Percentiles rank a stretch among this genome's conserved stretches.
Evolutionary conservation across 2,329 filamentous ascomycete species (phyloP).

Genomic region (Xylariaceae sp.): DNA sequence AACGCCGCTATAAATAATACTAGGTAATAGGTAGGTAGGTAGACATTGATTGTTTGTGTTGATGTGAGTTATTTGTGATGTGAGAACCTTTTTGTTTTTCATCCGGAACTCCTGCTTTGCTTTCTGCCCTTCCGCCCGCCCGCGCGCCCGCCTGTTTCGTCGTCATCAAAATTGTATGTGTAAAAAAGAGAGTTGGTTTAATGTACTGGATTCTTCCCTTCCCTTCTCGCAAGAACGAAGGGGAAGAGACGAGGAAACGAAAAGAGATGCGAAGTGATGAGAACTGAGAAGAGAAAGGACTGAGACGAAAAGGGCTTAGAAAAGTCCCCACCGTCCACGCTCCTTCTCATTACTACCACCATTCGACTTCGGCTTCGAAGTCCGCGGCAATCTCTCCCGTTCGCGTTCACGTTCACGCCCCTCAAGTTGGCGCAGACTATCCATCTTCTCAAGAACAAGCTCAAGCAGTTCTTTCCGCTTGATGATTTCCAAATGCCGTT

Average conservation of each 20-base stretch:
- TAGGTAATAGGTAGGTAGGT: background rate
- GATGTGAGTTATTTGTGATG: background rate
- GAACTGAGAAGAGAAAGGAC: background rate
- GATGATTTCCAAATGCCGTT: conserved; percentile 85
- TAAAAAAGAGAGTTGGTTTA: background rate
- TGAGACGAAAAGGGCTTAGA: conserved; percentile 29
- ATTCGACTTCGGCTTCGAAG: conserved; percentile 17
- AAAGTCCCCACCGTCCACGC: conserved; percentile 46
- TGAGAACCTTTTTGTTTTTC: background rate
- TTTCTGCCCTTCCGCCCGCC: too few relatives aligned
- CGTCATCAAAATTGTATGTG: background rate
- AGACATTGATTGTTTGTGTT: background rate
- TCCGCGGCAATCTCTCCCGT: conserved; percentile 43
- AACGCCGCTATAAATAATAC: background rate
- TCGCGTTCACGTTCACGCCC: conserved; percentile 63
- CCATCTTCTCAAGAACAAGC: conserved; percentile 92
- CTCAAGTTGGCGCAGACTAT: conserved; percentile 79
- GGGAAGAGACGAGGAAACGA: background rate
- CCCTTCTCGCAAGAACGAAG: background rate
- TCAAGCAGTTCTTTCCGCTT: conserved; percentile 87
- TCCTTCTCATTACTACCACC: conserved; percentile 34
- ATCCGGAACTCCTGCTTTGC: background rate
- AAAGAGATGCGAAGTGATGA: too few relatives aligned
- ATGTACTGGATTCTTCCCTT: background rate
- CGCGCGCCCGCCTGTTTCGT: too few relatives aligned